phyloP scores from a whole-genome alignment of 2,329 filamentous ascomycete species.

The Alternaria burnsii region DNA sequence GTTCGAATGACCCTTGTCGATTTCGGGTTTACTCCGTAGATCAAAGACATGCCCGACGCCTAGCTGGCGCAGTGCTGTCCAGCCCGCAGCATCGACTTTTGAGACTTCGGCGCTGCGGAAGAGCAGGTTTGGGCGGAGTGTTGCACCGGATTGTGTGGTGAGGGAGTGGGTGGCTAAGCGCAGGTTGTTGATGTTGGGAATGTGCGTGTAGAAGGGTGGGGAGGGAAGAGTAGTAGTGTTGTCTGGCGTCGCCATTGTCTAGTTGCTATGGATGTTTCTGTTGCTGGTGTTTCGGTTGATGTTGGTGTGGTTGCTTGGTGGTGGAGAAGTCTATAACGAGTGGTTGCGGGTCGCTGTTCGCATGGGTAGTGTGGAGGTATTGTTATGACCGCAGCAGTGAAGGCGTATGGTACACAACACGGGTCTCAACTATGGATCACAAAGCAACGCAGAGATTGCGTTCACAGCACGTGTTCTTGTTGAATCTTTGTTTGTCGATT shows the following conservation, averaged over 20 bases:
- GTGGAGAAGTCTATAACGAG: no score
- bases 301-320: background rate
- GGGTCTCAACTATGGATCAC: background rate
- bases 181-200: constrained; percentile 48
- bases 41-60: constrained; percentile 74
- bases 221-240: constrained; percentile 21
- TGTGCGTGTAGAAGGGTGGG: constrained; percentile 44
- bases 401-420: background rate
- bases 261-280: background rate
- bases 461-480: background rate
- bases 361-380: background rate
- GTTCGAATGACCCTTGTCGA: constrained; percentile 52
- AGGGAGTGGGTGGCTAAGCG: constrained; percentile 44
- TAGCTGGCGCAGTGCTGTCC: constrained; percentile 51
- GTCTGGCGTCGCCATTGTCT: background rate
- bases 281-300: background rate
- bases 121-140: constrained; percentile 62
- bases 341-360: background rate
- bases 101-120: constrained; percentile 74
- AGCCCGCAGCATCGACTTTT: constrained; percentile 30
- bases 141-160: constrained; percentile 42
- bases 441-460: background rate
- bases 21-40: constrained; percentile 69
- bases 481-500: background rate
- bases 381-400: background rate